Percentiles rank a stretch among this genome's conserved stretches.
These are phyloP conservation scores for Gastrolobium bilobum DNA, from an alignment of 306 rosid genomes.

Conservation along the genomic window DNA sequence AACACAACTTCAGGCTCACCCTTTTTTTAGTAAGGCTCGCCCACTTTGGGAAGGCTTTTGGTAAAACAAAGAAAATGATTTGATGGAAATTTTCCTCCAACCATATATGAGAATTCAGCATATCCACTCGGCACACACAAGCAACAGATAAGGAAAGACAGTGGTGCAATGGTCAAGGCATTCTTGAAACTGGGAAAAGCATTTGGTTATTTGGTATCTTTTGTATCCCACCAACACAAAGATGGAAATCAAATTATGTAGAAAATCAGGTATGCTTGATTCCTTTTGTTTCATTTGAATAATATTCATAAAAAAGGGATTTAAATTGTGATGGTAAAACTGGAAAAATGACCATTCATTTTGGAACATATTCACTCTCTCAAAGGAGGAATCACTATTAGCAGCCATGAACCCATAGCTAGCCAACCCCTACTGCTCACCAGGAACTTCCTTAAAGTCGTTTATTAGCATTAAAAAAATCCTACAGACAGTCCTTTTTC, in stretches of 20 bases:
- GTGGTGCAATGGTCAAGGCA: neutral
- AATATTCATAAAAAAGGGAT: neutral
- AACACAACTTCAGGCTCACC: too few species aligned
- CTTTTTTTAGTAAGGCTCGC: too few species aligned
- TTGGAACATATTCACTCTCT: neutral
- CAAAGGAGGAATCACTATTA: conserved; percentile 4
- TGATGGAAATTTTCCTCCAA: conserved; percentile 20
- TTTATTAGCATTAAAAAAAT: neutral
- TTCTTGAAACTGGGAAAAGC: conserved; percentile 22
- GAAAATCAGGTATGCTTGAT: conserved; percentile 7
- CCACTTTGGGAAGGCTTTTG: neutral
- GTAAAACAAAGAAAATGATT: conserved; percentile 4
- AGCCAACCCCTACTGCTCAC: neutral
- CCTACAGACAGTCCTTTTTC: neutral
- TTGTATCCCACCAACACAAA: conserved; percentile 9
- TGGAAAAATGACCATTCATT: neutral
- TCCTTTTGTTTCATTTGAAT: neutral
- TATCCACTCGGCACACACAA: conserved; percentile 5
- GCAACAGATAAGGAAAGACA: conserved; percentile 28
- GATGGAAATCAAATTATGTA: neutral
- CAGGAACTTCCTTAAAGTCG: neutral
- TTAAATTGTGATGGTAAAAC: neutral
- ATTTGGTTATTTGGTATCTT: neutral
- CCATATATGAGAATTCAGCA: conserved; percentile 24
- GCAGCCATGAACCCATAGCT: conserved; percentile 21